phyloP scores from a whole-genome alignment of 371 early-diverging fungal species.

The Umbelopsis sp. region DNA sequence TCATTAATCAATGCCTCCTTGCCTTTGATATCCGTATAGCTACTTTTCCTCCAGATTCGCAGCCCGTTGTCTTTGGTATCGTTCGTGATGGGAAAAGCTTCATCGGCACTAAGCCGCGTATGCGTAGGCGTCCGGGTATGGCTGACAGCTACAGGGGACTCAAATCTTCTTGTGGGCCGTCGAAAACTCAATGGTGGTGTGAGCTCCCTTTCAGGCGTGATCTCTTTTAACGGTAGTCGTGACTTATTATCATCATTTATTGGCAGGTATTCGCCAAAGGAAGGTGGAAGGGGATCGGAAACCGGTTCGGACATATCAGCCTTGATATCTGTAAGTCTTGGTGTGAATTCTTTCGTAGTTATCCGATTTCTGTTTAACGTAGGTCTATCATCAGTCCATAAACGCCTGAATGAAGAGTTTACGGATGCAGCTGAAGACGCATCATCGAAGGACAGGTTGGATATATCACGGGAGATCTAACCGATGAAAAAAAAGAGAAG shows the following conservation, averaged over 20 bases:
- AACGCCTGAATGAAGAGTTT: background rate
- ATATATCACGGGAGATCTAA: background rate
- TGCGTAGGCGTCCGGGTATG: no score
- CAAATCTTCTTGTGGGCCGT: no score
- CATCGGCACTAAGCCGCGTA: no score
- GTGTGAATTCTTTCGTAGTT: no score
- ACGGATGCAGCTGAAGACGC: background rate
- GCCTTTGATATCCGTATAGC: no score
- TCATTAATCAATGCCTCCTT: background rate
- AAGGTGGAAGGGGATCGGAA: background rate
- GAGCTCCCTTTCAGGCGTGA: slow-evolving; percentile 8
- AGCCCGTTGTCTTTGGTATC: no score
- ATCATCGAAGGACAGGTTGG: background rate
- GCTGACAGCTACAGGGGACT: no score
- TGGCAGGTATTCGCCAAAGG: background rate
- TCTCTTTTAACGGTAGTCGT: background rate
- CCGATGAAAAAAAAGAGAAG: no score
- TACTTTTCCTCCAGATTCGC: no score
- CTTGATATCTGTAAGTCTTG: background rate
- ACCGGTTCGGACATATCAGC: no score
- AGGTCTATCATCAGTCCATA: slow-evolving; percentile 5
- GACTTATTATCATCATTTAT: background rate
- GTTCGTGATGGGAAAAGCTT: no score
- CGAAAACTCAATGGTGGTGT: background rate
- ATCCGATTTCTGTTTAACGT: no score